Conservation (phyloP, 805 yeast genomes). For the Suhomyces sp. region DNA sequence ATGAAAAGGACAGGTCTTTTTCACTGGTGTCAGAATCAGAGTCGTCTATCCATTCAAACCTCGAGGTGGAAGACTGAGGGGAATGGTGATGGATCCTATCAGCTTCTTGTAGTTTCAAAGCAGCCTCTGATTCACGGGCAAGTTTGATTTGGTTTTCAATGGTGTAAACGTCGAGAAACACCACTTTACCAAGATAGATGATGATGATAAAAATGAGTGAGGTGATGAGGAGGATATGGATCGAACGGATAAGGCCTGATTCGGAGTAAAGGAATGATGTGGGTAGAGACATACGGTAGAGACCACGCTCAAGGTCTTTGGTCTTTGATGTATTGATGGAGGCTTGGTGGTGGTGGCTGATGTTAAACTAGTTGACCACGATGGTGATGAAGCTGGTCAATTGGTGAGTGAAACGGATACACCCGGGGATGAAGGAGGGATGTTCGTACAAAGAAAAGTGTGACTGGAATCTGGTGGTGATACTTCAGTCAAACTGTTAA, state of each 20-base stretch:
- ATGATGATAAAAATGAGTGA: conserved; percentile 1
- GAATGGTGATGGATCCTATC: neutral
- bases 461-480: too few relatives aligned
- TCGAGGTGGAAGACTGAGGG: neutral
- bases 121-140: conserved; percentile 3
- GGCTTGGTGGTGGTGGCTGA: too few relatives aligned
- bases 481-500: too few relatives aligned
- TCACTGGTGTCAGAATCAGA: conserved; percentile 8
- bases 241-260: neutral
- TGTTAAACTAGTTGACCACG: neutral
- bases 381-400: too few relatives aligned
- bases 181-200: conserved; percentile 1
- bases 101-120: neutral
- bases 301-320: too few relatives aligned
- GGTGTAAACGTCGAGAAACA: conserved; percentile 6
- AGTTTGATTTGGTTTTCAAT: conserved; percentile 4
- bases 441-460: too few relatives aligned
- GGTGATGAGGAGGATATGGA: neutral
- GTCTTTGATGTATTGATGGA: too few relatives aligned
- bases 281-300: conserved; percentile 1
- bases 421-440: too few relatives aligned
- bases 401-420: too few relatives aligned
- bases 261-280: neutral
- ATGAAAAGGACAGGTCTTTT: conserved; percentile 5
- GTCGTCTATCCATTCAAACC: neutral